Conservation (phyloP, 129 eudicot species). For the Cynara cardunculus region DNA sequence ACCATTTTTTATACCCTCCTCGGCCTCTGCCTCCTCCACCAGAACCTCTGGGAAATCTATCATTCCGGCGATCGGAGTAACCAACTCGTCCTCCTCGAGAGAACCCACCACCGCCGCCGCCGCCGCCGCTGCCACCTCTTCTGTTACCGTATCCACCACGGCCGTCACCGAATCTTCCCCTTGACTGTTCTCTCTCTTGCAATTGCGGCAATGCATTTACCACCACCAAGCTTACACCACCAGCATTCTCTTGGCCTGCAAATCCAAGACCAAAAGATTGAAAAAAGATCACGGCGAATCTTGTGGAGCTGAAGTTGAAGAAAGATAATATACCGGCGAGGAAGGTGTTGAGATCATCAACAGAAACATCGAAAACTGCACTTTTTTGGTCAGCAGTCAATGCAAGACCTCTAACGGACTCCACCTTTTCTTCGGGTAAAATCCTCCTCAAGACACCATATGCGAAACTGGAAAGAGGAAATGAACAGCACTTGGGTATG, state of each 20-base stretch:
- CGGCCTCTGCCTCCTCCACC: conserved; percentile 47
- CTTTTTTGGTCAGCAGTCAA: conserved; percentile 70
- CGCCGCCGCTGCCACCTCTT: conserved; percentile 29
- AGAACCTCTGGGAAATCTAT: conserved; percentile 14
- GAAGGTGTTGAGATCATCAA: conserved; percentile 56
- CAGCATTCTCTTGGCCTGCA: conserved; percentile 59
- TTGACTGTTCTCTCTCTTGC: conserved; percentile 62
- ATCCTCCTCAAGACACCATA: conserved; percentile 65
- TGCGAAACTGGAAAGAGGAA: conserved; percentile 44
- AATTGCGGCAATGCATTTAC: conserved; percentile 62
- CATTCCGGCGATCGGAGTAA: conserved; percentile 17
- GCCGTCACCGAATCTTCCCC: conserved; percentile 59
- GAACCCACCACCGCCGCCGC: conserved; percentile 25
- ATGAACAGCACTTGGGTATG: background rate
- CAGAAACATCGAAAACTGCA: conserved; percentile 68
- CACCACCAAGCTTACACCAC: conserved; percentile 59
- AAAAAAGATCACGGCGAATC: background rate
- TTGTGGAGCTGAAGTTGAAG: background rate
- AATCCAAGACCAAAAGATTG: conserved; percentile 2
- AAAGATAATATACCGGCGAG: conserved; percentile 42
- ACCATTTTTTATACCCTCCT: conserved; percentile 43
- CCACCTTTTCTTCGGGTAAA: conserved; percentile 72
- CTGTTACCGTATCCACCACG: conserved; percentile 43
- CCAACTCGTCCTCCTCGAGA: conserved; percentile 25
- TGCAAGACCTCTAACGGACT: conserved; percentile 68